A percentile compares a stretch with the other conserved stretches of the same genome.
Conservation (phyloP, 768 basidiomycete species). For the Lanmaoa pseudosensibilis region DNA sequence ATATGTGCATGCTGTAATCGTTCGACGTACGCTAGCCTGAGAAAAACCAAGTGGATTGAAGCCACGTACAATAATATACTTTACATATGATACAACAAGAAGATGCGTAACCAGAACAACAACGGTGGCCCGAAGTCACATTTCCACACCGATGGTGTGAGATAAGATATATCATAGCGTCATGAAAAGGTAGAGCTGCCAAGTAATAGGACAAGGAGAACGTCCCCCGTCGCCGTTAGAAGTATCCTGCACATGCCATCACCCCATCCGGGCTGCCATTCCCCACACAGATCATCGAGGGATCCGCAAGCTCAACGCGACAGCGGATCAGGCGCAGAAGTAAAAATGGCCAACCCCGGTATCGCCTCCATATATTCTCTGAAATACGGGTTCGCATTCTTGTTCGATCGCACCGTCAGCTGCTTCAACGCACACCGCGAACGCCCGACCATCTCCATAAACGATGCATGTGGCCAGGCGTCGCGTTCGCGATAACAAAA, state of each 20-base stretch:
- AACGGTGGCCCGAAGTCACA: no score
- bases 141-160: background rate
- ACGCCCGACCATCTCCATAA: slow-evolving; percentile 24
- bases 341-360: slow-evolving; percentile 22
- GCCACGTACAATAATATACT: no score
- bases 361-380: slow-evolving; percentile 23
- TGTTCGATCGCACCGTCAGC: slow-evolving; percentile 28
- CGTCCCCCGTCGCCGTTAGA: background rate
- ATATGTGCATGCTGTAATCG: no score
- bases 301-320: background rate
- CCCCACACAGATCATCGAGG: background rate
- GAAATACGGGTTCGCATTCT: slow-evolving; percentile 18
- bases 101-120: background rate
- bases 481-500: slow-evolving; percentile 33
- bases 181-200: no score
- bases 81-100: background rate
- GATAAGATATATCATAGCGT: background rate
- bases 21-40: background rate
- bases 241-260: background rate
- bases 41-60: no score
- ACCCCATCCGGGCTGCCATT: background rate
- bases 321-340: slow-evolving; percentile 1
- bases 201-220: background rate
- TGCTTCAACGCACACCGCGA: slow-evolving; percentile 26
- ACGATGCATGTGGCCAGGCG: slow-evolving; percentile 29